These are phyloP conservation scores for Selenicereus undatus DNA, from an alignment of 148 eudicot genomes.

Conservation along the genomic window DNA sequence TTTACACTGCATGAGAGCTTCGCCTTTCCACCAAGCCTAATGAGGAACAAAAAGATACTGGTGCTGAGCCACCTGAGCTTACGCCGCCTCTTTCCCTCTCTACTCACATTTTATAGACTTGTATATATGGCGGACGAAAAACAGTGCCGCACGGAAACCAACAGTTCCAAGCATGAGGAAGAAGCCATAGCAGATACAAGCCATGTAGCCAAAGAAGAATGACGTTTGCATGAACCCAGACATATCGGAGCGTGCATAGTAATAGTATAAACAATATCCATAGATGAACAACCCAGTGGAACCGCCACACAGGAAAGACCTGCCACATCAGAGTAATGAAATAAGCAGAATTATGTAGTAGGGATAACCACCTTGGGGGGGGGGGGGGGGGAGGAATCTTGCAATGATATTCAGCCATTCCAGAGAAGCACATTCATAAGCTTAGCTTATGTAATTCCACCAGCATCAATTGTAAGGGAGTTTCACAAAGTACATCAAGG, in stretches of 20 bases:
- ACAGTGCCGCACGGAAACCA: slow-evolving; percentile 38
- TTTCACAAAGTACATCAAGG: background rate
- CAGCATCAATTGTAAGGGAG: too few relatives aligned
- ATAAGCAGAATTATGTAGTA: background rate
- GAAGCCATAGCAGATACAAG: slow-evolving; percentile 44
- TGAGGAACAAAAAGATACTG: slow-evolving; percentile 24
- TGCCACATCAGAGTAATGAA: slow-evolving; percentile 12
- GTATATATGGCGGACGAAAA: slow-evolving; percentile 40
- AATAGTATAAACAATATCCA: slow-evolving; percentile 39
- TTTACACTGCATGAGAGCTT: slow-evolving; percentile 24
- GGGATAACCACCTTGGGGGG: background rate
- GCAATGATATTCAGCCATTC: background rate
- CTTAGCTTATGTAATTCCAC: background rate
- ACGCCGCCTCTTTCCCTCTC: slow-evolving; percentile 20
- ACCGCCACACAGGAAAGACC: slow-evolving; percentile 39
- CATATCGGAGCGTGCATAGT: slow-evolving; percentile 37
- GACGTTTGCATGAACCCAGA: slow-evolving; percentile 41
- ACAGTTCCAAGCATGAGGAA: slow-evolving; percentile 42
- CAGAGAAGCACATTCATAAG: background rate
- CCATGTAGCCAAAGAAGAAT: slow-evolving; percentile 41
- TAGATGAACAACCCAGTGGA: slow-evolving; percentile 36
- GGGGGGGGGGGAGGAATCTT: background rate
- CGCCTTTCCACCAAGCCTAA: slow-evolving; percentile 23
- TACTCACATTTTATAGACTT: slow-evolving; percentile 38
- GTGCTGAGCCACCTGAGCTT: slow-evolving; percentile 8